phyloP scores from a whole-genome alignment of 2,329 filamentous ascomycete genomes.

The Didymella sp. region DNA sequence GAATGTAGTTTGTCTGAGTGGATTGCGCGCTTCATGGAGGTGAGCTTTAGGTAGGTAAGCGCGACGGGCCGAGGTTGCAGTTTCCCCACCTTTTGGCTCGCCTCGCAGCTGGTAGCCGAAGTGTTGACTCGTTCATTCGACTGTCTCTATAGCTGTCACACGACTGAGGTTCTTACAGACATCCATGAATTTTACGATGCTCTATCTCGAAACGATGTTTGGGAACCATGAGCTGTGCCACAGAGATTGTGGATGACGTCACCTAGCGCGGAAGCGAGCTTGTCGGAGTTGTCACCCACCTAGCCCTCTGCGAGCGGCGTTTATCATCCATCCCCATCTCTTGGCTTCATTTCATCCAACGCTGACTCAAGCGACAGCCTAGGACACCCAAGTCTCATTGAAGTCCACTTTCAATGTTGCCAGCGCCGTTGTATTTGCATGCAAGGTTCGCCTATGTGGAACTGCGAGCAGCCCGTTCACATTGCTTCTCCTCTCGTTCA shows the following conservation, averaged over 20 bases:
- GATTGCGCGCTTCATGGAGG: neutral
- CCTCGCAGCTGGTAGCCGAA: conserved; percentile 4
- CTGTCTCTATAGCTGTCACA: no score
- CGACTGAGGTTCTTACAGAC: neutral
- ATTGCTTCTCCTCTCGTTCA: neutral
- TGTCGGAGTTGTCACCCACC: neutral
- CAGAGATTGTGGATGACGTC: neutral
- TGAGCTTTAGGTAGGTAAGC: conserved; percentile 1
- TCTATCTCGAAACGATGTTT: neutral
- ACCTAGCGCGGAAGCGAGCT: neutral
- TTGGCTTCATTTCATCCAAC: neutral
- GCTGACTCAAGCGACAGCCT: conserved; percentile 4
- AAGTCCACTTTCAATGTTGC: neutral
- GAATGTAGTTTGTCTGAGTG: neutral
- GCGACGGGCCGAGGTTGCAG: conserved; percentile 17
- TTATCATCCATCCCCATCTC: neutral
- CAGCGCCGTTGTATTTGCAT: neutral
- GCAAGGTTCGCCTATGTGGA: neutral
- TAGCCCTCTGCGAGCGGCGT: neutral
- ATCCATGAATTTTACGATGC: neutral
- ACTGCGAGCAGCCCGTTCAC: neutral
- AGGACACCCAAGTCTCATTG: neutral
- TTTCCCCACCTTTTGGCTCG: conserved; percentile 13
- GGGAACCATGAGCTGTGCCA: neutral
- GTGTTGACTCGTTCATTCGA: conserved; percentile 4